Base-by-base conservation (phyloP, 2,329 filamentous ascomycete genomes). In the Cladophialophora psammophila region DNA sequence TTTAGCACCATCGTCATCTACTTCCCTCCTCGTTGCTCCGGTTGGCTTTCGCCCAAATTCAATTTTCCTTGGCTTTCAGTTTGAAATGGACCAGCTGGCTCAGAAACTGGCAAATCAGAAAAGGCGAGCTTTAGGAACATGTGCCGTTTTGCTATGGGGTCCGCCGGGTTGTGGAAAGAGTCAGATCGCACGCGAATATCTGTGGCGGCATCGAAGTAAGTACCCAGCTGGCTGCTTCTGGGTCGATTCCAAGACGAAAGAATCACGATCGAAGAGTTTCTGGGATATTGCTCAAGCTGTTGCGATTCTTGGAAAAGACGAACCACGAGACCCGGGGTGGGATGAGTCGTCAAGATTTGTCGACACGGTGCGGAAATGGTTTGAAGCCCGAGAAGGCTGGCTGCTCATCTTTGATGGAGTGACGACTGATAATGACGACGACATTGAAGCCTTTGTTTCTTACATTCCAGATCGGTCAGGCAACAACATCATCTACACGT, bases 161-260 rank as follows among this genome's bases (percentile, higher is more conserved):
- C 85, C 88, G 45, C 86, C 88, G 1, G 90, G 90, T 1, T 86
- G 86, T 13, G 90, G 90, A 2, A 92, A 92, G 76, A 88, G 88
- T 1, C 89, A 91, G 72, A 79, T 91, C 13, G 88, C 88, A 34
- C 83, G 89, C 3, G 83, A 91, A 75, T 91, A 91, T 74, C 84
- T 90, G 35, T 90, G 88, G 72, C 76, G 80, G 4, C 85, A 90
- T 72, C 85, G 82, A 40, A 77, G 82, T 4, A 80, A 86, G 67
- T 91, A 89, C 71, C 84, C 86, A 0, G 88, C 88, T 1, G 90
- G 90, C 1, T 82, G 91, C 52, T 92, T 90, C 75, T 92, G 90
- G 90, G 83, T 91, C 15, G 84, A 88, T 57, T 87, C 88, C 8
- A 89, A 87, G 70, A 87, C 85, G 0, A 75, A 81, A 3, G 79